These are phyloP conservation scores for Fusarium aywerte DNA, from an alignment of 2,329 filamentous ascomycete genomes.

Conservation along the genomic window DNA sequence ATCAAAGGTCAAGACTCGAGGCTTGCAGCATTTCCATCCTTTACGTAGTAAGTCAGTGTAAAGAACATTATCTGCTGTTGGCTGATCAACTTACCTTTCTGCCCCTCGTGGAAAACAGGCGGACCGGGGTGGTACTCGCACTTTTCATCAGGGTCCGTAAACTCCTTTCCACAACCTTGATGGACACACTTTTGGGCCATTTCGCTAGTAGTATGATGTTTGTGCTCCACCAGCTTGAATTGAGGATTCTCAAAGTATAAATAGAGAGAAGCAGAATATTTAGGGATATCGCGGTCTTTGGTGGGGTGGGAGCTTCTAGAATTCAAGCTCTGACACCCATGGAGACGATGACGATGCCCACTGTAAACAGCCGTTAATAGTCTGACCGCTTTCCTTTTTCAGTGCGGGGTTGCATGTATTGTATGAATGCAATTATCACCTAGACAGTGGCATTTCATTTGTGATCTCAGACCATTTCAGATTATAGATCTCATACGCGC, in stretches of 20 bases:
- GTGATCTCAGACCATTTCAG: slow-evolving; percentile 29
- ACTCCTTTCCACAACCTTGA: slow-evolving; percentile 92
- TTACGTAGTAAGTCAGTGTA: slow-evolving; percentile 11
- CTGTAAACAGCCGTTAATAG: slow-evolving; percentile 10
- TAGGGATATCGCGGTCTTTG: slow-evolving; percentile 25
- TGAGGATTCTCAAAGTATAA: slow-evolving; percentile 6
- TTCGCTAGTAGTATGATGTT: slow-evolving; percentile 9
- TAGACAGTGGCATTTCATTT: slow-evolving; percentile 15
- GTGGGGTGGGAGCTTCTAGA: slow-evolving; percentile 57
- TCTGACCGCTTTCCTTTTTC: slow-evolving; percentile 52
- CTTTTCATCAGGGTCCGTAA: slow-evolving; percentile 81
- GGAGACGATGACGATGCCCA: slow-evolving; percentile 43
- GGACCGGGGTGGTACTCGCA: slow-evolving; percentile 94
- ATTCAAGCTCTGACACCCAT: slow-evolving; percentile 39
- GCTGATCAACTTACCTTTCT: slow-evolving; percentile 77
- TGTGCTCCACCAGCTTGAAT: slow-evolving; percentile 11
- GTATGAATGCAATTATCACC: slow-evolving; percentile 13
- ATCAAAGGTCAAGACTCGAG: slow-evolving; percentile 95
- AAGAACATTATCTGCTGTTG: neutral
- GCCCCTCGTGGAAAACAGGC: slow-evolving; percentile 95
- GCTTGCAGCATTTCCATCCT: slow-evolving; percentile 99
- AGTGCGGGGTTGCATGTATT: slow-evolving; percentile 45
- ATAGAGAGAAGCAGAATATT: slow-evolving; percentile 11
- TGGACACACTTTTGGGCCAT: slow-evolving; percentile 93
- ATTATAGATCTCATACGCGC: neutral